Conservation (phyloP, 805 yeast genomes). For the Myxozyma neotropica region DNA sequence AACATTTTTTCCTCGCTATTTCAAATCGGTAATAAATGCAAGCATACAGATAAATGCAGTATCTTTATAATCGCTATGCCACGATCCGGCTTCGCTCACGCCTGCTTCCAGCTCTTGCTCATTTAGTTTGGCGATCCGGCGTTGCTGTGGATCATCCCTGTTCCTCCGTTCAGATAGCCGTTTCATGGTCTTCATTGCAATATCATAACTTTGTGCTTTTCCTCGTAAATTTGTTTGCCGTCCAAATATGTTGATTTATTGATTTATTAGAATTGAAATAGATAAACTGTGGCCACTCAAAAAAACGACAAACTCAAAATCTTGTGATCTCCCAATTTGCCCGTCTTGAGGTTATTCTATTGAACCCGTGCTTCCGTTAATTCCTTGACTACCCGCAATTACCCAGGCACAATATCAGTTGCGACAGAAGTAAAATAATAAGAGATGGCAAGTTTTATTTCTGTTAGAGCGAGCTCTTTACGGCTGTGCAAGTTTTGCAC, state of each 20-base stretch:
- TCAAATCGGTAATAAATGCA: neutral
- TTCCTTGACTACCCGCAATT: too few species aligned
- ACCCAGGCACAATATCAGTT: too few species aligned
- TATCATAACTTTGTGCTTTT: too few species aligned
- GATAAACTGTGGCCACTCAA: neutral
- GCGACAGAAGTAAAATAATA: neutral
- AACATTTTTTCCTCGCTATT: too few species aligned
- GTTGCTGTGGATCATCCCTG: slow-evolving; percentile 11
- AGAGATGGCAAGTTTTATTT: neutral
- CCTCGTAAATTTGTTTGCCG: too few species aligned
- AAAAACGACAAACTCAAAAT: neutral
- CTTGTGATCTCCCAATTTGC: neutral
- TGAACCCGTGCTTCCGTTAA: too few species aligned
- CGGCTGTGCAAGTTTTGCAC: neutral
- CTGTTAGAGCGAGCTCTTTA: neutral
- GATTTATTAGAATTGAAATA: too few species aligned
- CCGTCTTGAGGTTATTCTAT: too few species aligned
- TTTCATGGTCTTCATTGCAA: neutral
- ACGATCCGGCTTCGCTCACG: slow-evolving; percentile 65
- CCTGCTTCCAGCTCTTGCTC: slow-evolving; percentile 67
- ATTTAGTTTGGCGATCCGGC: slow-evolving; percentile 43
- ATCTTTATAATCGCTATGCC: slow-evolving; percentile 85
- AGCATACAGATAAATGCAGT: slow-evolving; percentile 64
- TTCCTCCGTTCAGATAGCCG: slow-evolving; percentile 2
- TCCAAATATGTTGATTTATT: too few species aligned